These are phyloP conservation scores for Termitomyces sp. DNA, from an alignment of 768 basidiomycete genomes.

Conservation along the genomic window DNA sequence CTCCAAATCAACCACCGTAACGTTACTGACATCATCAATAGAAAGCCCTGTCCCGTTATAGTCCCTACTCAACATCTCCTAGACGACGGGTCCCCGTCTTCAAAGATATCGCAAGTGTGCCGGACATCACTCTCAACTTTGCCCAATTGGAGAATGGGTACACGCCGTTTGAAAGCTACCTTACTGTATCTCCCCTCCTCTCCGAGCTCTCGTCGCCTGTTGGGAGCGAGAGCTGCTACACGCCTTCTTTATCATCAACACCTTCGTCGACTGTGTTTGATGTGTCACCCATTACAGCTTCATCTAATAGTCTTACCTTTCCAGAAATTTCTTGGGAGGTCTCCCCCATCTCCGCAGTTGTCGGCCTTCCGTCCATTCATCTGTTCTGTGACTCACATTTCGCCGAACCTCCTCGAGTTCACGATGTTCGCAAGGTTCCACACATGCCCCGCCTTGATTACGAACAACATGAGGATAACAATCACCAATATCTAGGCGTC, in stretches of 20 bases:
- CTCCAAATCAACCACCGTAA: too few species aligned
- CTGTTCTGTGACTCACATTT: neutral
- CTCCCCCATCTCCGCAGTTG: neutral
- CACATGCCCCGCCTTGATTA: too few species aligned
- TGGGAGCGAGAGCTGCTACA: neutral
- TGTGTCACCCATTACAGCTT: neutral
- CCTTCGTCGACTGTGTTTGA: neutral
- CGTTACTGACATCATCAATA: too few species aligned
- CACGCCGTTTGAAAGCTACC: neutral
- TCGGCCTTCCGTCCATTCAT: neutral
- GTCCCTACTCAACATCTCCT: too few species aligned
- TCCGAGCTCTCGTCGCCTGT: neutral
- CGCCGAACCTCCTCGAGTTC: too few species aligned
- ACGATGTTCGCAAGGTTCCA: too few species aligned
- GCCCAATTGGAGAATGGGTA: neutral
- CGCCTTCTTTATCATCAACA: neutral
- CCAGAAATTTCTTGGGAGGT: neutral
- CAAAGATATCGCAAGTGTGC: neutral
- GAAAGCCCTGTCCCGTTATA: too few species aligned
- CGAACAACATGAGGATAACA: too few species aligned
- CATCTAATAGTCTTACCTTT: neutral
- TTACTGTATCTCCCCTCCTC: neutral
- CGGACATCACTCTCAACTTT: neutral
- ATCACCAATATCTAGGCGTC: too few species aligned
- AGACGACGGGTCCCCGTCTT: neutral